These are phyloP conservation scores for Zygotorulaspora sp. DNA, from an alignment of 805 yeast species.

Conservation along the genomic window DNA sequence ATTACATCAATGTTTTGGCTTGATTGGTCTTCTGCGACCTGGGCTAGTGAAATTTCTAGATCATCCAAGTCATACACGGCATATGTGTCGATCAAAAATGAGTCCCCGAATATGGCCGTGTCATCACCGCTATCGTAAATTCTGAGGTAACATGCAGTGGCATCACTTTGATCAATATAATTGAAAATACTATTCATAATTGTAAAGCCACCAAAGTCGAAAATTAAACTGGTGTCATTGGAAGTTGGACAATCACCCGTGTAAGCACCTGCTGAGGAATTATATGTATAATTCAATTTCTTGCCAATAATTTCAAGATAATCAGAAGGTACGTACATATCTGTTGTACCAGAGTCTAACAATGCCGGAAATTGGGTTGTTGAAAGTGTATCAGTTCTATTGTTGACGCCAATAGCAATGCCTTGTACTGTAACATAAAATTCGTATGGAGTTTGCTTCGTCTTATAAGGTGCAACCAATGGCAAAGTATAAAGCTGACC, in stretches of 20 bases:
- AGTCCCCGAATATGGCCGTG: conserved; percentile 52
- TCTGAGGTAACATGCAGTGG: conserved; percentile 42
- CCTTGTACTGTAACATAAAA: conserved; percentile 31
- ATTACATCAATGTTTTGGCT: conserved; percentile 45
- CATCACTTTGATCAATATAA: conserved; percentile 7
- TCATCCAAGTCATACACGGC: conserved; percentile 63
- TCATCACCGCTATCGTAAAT: conserved; percentile 19
- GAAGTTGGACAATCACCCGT: conserved; percentile 38
- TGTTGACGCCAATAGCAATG: conserved; percentile 31
- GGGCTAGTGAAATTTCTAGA: conserved; percentile 52
- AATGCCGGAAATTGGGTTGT: conserved; percentile 36
- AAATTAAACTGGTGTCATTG: conserved; percentile 19
- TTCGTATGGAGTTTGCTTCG: conserved; percentile 7
- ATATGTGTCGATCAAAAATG: conserved; percentile 59
- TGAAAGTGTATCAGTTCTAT: conserved; percentile 20
- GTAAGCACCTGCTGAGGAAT: conserved; percentile 40
- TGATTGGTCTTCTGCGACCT: conserved; percentile 28
- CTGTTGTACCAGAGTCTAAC: conserved; percentile 54
- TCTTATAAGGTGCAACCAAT: conserved; percentile 37
- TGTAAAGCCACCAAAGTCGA: conserved; percentile 8
- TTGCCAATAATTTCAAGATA: conserved; percentile 36
- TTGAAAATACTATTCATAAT: conserved; percentile 3
- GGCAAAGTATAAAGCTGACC: conserved; percentile 48
- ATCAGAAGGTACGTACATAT: conserved; percentile 44
- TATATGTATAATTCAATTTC: conserved; percentile 40